A percentile compares a stretch with the other conserved stretches of the same genome.
Evolutionary conservation across 2,329 filamentous ascomycete species (phyloP).

Genomic region (Arthrinium puccinioides): DNA sequence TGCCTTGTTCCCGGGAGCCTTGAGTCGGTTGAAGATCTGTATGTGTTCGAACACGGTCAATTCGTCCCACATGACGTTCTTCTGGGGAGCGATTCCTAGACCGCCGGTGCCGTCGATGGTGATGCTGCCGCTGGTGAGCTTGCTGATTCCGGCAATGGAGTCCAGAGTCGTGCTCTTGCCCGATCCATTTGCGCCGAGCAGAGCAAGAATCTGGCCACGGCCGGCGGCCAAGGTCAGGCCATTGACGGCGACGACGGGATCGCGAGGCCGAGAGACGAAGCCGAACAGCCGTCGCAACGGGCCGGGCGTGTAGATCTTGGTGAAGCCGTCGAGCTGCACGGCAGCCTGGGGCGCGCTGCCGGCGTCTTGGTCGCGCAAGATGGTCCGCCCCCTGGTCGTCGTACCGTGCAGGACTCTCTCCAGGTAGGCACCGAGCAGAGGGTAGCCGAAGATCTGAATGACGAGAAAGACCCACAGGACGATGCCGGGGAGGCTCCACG

Average conservation of each 20-base stretch:
- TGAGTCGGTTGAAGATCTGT: conserved; percentile 74
- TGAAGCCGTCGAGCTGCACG: conserved; percentile 65
- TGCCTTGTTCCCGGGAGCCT: conserved; percentile 52
- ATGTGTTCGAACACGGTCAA: conserved; percentile 83
- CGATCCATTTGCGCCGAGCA: conserved; percentile 83
- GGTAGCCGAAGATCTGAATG: conserved; percentile 72
- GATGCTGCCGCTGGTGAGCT: conserved; percentile 68
- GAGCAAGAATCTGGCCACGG: conserved; percentile 75
- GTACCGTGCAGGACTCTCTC: conserved; percentile 74
- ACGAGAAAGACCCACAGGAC: conserved; percentile 71
- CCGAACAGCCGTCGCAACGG: conserved; percentile 48
- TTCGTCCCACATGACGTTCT: conserved; percentile 90
- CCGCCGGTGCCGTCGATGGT: conserved; percentile 71
- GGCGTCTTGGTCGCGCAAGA: conserved; percentile 27
- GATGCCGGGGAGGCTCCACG: conserved; percentile 65
- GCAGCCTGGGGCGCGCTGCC: conserved; percentile 36
- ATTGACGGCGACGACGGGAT: conserved; percentile 73
- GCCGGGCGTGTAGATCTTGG: conserved; percentile 68
- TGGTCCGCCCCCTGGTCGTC: conserved; percentile 52
- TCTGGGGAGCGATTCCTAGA: conserved; percentile 82
- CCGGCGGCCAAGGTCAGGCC: conserved; percentile 63
- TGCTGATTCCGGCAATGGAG: conserved; percentile 76
- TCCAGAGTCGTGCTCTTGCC: conserved; percentile 89
- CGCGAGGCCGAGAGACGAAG: conserved; percentile 39
- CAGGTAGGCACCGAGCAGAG: conserved; percentile 64